Conservation (phyloP, 805 yeast genomes). For the Candida sithepensis region DNA sequence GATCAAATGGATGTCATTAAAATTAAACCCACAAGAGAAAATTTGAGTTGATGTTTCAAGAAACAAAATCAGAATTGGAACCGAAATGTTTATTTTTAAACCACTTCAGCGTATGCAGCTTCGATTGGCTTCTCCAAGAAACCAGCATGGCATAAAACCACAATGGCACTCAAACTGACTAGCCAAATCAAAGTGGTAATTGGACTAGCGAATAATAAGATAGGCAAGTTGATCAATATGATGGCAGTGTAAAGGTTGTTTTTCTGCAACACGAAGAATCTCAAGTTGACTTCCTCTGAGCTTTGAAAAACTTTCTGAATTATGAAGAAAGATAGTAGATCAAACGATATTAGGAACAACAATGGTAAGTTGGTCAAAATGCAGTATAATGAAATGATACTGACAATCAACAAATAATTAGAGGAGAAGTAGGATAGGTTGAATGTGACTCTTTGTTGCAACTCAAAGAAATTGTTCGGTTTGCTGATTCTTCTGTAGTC, state of each 20-base stretch:
- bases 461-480: conserved; percentile 78
- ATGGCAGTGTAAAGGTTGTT: conserved; percentile 83
- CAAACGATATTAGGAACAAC: conserved; percentile 64
- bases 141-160: conserved; percentile 82
- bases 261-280: conserved; percentile 62
- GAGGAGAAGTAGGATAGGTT: conserved; percentile 83
- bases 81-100: conserved; percentile 17
- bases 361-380: conserved; percentile 78
- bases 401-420: conserved; percentile 73
- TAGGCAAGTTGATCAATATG: conserved; percentile 55
- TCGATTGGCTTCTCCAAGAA: conserved; percentile 94
- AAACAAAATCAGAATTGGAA: not conserved
- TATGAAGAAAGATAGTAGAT: conserved; percentile 38
- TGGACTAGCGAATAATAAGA: conserved; percentile 75
- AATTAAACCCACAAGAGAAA: not conserved
- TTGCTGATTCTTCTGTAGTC: conserved; percentile 80
- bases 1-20: not conserved
- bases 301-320: conserved; percentile 33
- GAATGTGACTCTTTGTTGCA: conserved; percentile 78
- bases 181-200: conserved; percentile 89
- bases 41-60: too few species aligned
- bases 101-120: conserved; percentile 79
- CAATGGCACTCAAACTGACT: conserved; percentile 75
- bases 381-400: conserved; percentile 68
- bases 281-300: conserved; percentile 24